These are phyloP conservation scores for Cercis canadensis DNA, from an alignment of 306 rosid genomes.

Conservation along the genomic window DNA sequence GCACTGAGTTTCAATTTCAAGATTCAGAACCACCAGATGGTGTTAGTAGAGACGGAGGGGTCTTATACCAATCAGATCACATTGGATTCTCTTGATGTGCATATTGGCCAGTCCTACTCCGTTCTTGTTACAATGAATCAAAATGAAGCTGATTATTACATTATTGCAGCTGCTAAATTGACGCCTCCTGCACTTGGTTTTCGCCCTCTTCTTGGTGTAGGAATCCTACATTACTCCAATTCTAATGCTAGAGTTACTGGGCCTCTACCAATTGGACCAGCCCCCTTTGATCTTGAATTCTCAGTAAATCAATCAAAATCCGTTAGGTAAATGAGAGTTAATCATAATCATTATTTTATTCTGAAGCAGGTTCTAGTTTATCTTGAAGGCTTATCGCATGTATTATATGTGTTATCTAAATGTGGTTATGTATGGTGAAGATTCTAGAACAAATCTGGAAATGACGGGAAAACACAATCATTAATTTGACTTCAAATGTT, in stretches of 20 bases:
- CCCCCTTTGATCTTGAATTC: slow-evolving; percentile 44
- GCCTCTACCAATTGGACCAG: slow-evolving; percentile 46
- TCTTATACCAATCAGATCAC: slow-evolving; percentile 52
- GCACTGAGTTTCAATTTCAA: slow-evolving; percentile 53
- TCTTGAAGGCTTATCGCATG: slow-evolving; percentile 1
- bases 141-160: slow-evolving; percentile 52
- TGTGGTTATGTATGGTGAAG: no score
- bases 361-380: not conserved
- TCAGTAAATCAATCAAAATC: slow-evolving; percentile 56
- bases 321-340: slow-evolving; percentile 39
- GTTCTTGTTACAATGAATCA: slow-evolving; percentile 61
- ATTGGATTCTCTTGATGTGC: slow-evolving; percentile 56
- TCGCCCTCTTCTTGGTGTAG: slow-evolving; percentile 32
- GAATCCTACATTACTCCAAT: slow-evolving; percentile 50
- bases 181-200: not conserved
- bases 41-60: slow-evolving; percentile 63
- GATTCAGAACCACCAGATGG: slow-evolving; percentile 53
- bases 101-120: slow-evolving; percentile 61
- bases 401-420: not conserved
- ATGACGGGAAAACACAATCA: not conserved
- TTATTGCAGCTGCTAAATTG: slow-evolving; percentile 52
- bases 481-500: not conserved
- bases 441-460: not conserved
- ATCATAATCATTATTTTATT: no score
- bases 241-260: slow-evolving; percentile 38